Evolutionary conservation across 805 yeast genomes (phyloP), one percentile per base, ranked within the genome.

Genomic region (Wickerhamiella hasegawae): DNA sequence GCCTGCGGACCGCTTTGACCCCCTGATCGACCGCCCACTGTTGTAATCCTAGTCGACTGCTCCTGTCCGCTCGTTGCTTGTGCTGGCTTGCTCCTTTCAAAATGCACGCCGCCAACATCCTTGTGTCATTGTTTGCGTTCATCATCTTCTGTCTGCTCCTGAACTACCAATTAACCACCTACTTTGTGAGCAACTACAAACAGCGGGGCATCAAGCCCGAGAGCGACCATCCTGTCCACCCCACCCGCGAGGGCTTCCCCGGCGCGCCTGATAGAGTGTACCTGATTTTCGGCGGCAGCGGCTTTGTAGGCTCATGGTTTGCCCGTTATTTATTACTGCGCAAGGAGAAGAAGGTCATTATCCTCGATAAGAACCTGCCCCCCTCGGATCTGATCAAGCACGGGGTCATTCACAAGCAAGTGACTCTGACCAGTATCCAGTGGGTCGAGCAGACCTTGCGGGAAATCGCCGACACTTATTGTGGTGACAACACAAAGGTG

Each of bases 241-340:
- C 43, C 5, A 43, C 45, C 6, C 37, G 43, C 17, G 45, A 39
- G 14, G 47, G 38, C 12, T 31, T 16, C 26, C 36, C 33, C 3
- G 36, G 31, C 4, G 33, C 19, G 10, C 20, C 21, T 6, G 21
- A 38, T 10, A 41, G 51, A 4, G 18, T 43, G 14, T 51, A 49
- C 36, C 33, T 52, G 11, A 34, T 51, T n/a, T 41, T 45, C 5
- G 54, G 55, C 1, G 57, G 54, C 16, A 37, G 45, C n/a, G 55
- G 55, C 8, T 51, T 49, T 32, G 23, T 41, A 18, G 57, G 57
- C 5, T 45, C 55, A 3, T 52, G 57, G 57, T 40, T 52, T 11
- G 49, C 44, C 19, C 43, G 57, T 8, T 52, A 47, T 28, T 41
- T 52, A 20, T 29, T 48, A 14, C 42, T 48, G 8, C 45, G 57